Conservation (phyloP, 805 yeast species). For the Myxozyma udenii region DNA sequence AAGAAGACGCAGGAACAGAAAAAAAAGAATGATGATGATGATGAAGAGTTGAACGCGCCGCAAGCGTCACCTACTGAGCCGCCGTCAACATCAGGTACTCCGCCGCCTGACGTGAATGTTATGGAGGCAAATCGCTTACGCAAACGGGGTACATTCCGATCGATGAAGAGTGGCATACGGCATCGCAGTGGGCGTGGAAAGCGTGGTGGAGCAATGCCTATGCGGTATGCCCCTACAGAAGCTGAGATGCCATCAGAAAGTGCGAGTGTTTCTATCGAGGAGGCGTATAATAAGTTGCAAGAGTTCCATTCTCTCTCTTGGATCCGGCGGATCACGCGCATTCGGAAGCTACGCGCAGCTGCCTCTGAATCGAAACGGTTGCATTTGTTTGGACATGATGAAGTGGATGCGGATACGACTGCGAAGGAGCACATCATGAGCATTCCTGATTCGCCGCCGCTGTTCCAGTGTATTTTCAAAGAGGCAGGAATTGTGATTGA, state of each 20-base stretch:
- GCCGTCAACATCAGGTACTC: not conserved
- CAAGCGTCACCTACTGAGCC: not conserved
- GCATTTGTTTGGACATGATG: constrained; percentile 43
- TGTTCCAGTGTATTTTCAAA: constrained; percentile 51
- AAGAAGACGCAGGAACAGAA: not conserved
- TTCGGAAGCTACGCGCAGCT: constrained; percentile 36
- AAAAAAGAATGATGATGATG: not conserved
- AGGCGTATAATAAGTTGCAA: constrained; percentile 42
- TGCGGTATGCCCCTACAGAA: constrained; percentile 28
- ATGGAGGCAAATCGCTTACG: not conserved
- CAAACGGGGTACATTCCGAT: constrained; percentile 10
- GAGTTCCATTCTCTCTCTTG: constrained; percentile 60
- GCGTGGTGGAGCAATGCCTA: constrained; percentile 1
- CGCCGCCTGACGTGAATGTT: not conserved
- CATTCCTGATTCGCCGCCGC: constrained; percentile 49
- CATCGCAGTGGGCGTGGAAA: constrained; percentile 4
- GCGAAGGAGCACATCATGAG: constrained; percentile 49
- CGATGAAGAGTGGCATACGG: constrained; percentile 11
- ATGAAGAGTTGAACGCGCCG: not conserved
- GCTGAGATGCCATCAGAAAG: constrained; percentile 24
- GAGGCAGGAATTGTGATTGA: constrained; percentile 49
- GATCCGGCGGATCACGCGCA: constrained; percentile 58
- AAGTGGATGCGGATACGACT: constrained; percentile 40
- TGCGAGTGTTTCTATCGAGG: constrained; percentile 34
- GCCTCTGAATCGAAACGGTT: constrained; percentile 36